Percentiles rank a stretch among this genome's conserved stretches.
phyloP scores from a whole-genome alignment of 495 filamentous ascomycete species.

The Podospora australis region DNA sequence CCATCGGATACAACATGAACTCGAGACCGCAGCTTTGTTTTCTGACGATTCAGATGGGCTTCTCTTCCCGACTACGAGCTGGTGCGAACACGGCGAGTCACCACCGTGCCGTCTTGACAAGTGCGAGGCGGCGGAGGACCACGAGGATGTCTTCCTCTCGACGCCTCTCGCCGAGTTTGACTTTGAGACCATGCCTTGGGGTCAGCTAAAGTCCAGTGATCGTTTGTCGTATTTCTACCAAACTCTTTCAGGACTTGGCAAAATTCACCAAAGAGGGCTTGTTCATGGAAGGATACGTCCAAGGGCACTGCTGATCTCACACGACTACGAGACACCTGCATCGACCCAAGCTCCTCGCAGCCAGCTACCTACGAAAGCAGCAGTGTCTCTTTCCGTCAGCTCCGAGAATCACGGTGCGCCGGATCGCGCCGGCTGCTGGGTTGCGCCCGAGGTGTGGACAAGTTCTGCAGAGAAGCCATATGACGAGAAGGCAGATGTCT shows the following conservation, averaged over 20 bases:
- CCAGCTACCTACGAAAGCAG: neutral
- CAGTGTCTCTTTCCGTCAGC: neutral
- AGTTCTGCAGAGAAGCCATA: neutral
- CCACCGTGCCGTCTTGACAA: neutral
- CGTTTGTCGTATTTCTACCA: neutral
- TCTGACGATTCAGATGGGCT: neutral
- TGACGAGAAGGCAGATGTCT: neutral
- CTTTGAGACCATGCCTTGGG: constrained; percentile 1
- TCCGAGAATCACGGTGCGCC: neutral
- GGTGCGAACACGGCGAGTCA: neutral
- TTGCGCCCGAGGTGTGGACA: neutral
- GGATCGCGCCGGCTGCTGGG: neutral
- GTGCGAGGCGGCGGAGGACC: neutral
- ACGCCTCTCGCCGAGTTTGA: neutral
- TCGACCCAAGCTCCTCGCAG: neutral
- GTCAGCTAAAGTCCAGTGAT: neutral
- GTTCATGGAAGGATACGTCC: neutral
- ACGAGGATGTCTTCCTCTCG: neutral
- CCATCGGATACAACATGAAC: neutral
- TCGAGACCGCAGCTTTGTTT: neutral
- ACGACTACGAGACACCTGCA: too few species aligned
- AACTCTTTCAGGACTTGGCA: neutral
- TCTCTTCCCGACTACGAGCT: neutral
- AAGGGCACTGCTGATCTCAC: neutral
- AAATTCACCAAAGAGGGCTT: neutral